phyloP scores from a whole-genome alignment of 345 rosid genomes.

The Corchorus olitorius region DNA sequence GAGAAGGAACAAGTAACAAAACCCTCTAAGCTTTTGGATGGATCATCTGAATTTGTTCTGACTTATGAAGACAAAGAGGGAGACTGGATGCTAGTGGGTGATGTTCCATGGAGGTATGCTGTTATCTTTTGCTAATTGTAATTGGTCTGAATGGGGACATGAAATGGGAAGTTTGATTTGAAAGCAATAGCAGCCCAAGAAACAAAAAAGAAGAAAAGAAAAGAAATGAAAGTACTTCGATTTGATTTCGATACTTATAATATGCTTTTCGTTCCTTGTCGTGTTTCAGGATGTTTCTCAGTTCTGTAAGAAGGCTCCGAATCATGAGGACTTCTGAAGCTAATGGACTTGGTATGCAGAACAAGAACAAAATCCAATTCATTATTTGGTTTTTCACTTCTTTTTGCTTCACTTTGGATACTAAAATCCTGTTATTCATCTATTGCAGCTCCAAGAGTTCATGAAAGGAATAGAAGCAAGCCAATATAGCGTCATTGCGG shows the following conservation, averaged over 20 bases:
- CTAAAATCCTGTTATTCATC: conserved; percentile 14
- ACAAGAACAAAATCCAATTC: background rate
- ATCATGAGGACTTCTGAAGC: conserved; percentile 90
- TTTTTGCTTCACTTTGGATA: background rate
- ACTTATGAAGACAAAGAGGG: conserved; percentile 96
- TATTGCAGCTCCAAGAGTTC: conserved; percentile 67
- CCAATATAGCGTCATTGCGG: conserved; percentile 36
- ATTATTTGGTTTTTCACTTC: background rate
- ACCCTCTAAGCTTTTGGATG: conserved; percentile 69
- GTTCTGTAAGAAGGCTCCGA: conserved; percentile 81
- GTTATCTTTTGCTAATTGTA: conserved; percentile 2
- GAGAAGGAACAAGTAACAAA: conserved; percentile 37
- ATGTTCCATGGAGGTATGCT: conserved; percentile 94
- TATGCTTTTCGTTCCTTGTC: conserved; percentile 12
- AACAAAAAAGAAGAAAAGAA: background rate
- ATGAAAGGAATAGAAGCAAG: conserved; percentile 56
- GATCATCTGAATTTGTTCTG: conserved; percentile 81
- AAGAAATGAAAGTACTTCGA: background rate
- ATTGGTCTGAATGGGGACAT: background rate
- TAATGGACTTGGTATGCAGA: conserved; percentile 70
- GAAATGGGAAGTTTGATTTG: background rate
- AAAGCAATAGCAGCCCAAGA: background rate
- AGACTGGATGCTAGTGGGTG: conserved; percentile 98
- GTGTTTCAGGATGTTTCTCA: conserved; percentile 68
- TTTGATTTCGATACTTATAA: background rate